phyloP scores from a whole-genome alignment of 1,284 basidiomycete genomes.

The Fomitopsis palustris region DNA sequence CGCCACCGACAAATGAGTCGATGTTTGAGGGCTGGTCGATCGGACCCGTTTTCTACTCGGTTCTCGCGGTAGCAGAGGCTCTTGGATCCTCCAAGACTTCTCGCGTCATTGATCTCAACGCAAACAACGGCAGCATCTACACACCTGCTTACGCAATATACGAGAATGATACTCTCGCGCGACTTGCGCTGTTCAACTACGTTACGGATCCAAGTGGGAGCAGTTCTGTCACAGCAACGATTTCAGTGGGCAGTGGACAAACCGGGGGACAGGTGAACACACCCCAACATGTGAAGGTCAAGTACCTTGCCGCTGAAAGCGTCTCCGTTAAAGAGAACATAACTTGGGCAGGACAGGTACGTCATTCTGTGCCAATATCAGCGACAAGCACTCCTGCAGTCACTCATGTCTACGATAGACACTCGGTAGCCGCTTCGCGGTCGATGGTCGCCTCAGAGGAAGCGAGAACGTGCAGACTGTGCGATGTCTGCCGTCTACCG shows the following conservation, averaged over 20 bases:
- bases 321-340: slow-evolving; percentile 67
- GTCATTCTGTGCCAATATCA: background rate
- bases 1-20: slow-evolving; percentile 60
- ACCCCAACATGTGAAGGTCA: slow-evolving; percentile 43
- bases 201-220: slow-evolving; percentile 49
- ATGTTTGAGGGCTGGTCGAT: slow-evolving; percentile 59
- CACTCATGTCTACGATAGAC: slow-evolving; percentile 42
- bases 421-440: slow-evolving; percentile 58
- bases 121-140: slow-evolving; percentile 45
- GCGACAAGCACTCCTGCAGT: background rate
- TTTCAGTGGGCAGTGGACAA: slow-evolving; percentile 42
- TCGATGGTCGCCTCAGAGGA: slow-evolving; percentile 48
- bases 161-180: slow-evolving; percentile 51
- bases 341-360: slow-evolving; percentile 65
- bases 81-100: slow-evolving; percentile 57
- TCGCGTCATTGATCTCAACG: slow-evolving; percentile 57
- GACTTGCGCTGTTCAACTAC: slow-evolving; percentile 70
- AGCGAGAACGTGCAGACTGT: slow-evolving; percentile 37
- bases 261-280: slow-evolving; percentile 45
- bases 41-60: slow-evolving; percentile 67
- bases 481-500: slow-evolving; percentile 37
- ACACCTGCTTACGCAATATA: slow-evolving; percentile 76
- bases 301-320: slow-evolving; percentile 47
- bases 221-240: slow-evolving; percentile 45
- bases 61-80: slow-evolving; percentile 64